Evolutionary conservation across 345 rosid genomes (phyloP), one percentile per base, ranked within the genome.

Genomic region (Citrus mangshanensis): DNA sequence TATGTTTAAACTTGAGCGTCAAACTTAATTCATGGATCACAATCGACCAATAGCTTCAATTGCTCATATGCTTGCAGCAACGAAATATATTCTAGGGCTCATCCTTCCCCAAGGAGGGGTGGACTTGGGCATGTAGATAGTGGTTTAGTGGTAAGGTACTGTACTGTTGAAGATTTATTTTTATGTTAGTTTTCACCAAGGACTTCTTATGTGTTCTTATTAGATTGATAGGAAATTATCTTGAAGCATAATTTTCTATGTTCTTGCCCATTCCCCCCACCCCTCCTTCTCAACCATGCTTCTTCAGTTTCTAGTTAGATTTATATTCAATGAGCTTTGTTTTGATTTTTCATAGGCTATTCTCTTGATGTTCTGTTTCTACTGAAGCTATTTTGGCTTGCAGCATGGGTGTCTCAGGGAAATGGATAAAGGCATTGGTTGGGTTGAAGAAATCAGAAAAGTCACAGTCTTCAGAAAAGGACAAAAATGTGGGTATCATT

Each of bases 391-490:
- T 56, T 24, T 80, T 55, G 68, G 32, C 55, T 7, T 67, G 38
- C 51, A 58, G 76, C 77, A 97, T 97, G 99, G 99, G 99, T 81
- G 95, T 91, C 77, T 89, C 98, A 0, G 97, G 98, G 56, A 94
- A 90, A 90, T 97, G 99, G 99, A 86, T 97, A 76, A 94, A 87
- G 85, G 92, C 98, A 73, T 84, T 94, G 84, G 90, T 97, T 82
- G 94, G 98, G 78, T 85, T 92, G 77, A 91, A 86, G 79, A 94
- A 91, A 86, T 84, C 93, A 40, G 96, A 90, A 74, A 94, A 91
- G 84, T 89, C 93, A 8, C 90, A 58, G 35, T 90, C 98, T 75
- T 89, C 91, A n/a, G 88, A 87, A 71, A 90, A 85, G 72, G 90
- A 79, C 55, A 92, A 87, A 66, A 89, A 86, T 87, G 98, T 97